These are phyloP conservation scores for Tetratostichococcus sp. DNA, from an alignment of 139 green algal genomes.

Conservation along the genomic window DNA sequence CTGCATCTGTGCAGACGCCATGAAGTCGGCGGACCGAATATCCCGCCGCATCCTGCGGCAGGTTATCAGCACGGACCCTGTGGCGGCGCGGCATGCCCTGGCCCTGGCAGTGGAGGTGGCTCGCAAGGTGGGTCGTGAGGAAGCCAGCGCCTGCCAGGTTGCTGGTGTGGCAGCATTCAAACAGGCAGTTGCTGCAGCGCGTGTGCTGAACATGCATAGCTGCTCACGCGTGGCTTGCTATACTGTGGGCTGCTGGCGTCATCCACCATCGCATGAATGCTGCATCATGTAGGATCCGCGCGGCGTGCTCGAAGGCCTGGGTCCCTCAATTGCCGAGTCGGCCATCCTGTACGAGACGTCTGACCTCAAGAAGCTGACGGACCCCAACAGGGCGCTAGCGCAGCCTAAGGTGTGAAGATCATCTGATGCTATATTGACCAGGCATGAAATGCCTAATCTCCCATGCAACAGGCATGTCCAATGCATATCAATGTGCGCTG, in stretches of 20 bases:
- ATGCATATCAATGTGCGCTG: no score
- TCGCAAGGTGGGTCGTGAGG: conserved; percentile 28
- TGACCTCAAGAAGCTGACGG: neutral
- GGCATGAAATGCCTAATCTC: no score
- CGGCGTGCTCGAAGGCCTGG: conserved; percentile 24
- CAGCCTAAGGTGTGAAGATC: no score
- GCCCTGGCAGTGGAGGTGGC: conserved; percentile 54
- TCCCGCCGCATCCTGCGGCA: neutral
- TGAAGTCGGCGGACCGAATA: neutral
- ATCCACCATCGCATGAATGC: no score
- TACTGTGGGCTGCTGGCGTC: neutral
- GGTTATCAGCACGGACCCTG: conserved; percentile 48
- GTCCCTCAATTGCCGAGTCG: conserved; percentile 10
- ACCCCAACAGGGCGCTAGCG: conserved; percentile 8
- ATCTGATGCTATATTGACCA: no score
- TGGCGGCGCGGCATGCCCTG: conserved; percentile 67
- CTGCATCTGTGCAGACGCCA: neutral
- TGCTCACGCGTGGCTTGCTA: no score
- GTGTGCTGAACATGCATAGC: no score
- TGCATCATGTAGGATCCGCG: conserved; percentile 22
- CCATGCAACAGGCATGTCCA: no score
- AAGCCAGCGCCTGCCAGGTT: no score
- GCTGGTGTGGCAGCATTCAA: no score
- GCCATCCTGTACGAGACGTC: conserved; percentile 27
- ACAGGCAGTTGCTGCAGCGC: no score